These are phyloP conservation scores for Hypoxylon intermedium DNA, from an alignment of 495 filamentous ascomycete genomes.

Conservation along the genomic window DNA sequence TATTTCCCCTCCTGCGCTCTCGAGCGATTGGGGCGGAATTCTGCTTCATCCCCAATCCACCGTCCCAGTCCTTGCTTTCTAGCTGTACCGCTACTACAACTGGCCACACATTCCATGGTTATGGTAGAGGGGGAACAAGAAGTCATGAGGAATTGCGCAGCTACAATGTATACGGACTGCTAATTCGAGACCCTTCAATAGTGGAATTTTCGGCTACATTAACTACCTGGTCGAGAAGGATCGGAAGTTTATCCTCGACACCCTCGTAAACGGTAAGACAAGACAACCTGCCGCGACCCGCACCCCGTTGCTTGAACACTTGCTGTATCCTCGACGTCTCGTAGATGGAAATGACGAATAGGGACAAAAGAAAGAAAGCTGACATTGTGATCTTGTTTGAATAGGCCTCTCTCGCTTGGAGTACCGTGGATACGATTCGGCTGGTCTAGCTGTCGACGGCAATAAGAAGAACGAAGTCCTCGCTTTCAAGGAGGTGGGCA, in stretches of 20 bases:
- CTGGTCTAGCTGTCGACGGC: slow-evolving; percentile 93
- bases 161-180: slow-evolving; percentile 20
- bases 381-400: slow-evolving; percentile 32
- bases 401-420: slow-evolving; percentile 82
- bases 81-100: neutral
- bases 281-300: slow-evolving; percentile 22
- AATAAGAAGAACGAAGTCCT: slow-evolving; percentile 98
- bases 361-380: slow-evolving; percentile 18
- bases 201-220: slow-evolving; percentile 99
- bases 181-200: slow-evolving; percentile 49
- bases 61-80: neutral
- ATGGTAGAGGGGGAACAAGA: neutral
- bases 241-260: slow-evolving; percentile 90
- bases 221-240: slow-evolving; percentile 94
- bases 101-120: neutral
- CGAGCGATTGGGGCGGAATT: neutral
- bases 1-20: neutral
- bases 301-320: slow-evolving; percentile 12
- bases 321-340: slow-evolving; percentile 6
- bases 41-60: neutral
- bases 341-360: neutral
- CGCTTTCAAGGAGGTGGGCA: slow-evolving; percentile 98
- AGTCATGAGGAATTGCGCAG: neutral
- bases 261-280: slow-evolving; percentile 86
- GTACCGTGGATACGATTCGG: slow-evolving; percentile 97